phyloP scores from a whole-genome alignment of 208 protist species.

The Spongospora subterranea region DNA sequence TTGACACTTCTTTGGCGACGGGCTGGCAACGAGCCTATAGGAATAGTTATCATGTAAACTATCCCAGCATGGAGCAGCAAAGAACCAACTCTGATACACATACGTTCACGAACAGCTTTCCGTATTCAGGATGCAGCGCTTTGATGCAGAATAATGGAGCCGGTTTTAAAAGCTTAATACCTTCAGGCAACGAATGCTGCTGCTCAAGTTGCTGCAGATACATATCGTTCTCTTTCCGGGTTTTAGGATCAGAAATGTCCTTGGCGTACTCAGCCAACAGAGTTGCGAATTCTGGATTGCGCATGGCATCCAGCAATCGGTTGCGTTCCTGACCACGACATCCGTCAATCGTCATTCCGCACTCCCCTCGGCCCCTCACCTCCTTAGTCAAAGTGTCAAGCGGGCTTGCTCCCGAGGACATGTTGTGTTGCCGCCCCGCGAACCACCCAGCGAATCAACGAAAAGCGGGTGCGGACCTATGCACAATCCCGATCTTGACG shows the following conservation, averaged over 20 bases:
- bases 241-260: conserved; percentile 12
- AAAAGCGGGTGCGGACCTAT: too few species aligned
- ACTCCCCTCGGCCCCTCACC: too few species aligned
- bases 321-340: background rate
- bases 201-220: conserved; percentile 28
- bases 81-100: conserved; percentile 23
- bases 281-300: background rate
- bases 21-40: background rate
- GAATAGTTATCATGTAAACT: background rate
- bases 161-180: conserved; percentile 11
- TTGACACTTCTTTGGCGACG: background rate
- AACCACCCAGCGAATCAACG: too few species aligned
- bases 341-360: too few species aligned
- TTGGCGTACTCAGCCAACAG: conserved; percentile 15
- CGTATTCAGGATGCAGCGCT: background rate
- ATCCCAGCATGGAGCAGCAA: background rate
- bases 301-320: conserved; percentile 16
- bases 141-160: conserved; percentile 43
- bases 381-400: too few species aligned
- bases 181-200: conserved; percentile 9
- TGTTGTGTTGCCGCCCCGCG: too few species aligned
- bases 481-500: too few species aligned
- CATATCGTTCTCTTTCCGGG: background rate
- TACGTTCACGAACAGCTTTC: conserved; percentile 18
- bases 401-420: too few species aligned